These are phyloP conservation scores for Hemisphaericaspora xylofermentans DNA, from an alignment of 1,139 yeast genomes.

Conservation along the genomic window DNA sequence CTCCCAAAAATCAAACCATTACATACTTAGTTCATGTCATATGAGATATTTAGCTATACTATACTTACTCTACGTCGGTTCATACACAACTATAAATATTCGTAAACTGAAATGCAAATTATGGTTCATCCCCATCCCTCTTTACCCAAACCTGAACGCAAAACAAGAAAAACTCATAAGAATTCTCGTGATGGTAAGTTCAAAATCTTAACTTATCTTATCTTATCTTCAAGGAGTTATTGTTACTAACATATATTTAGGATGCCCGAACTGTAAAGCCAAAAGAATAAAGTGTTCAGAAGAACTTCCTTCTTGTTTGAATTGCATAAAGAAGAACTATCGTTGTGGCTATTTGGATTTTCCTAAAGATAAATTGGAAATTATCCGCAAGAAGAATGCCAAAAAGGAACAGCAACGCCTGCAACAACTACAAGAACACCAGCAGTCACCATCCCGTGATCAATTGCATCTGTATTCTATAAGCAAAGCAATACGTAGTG, in stretches of 20 bases:
- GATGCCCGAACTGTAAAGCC: constrained; percentile 46
- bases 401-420: constrained; percentile 14
- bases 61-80: no score
- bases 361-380: constrained; percentile 36
- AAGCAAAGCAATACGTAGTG: background rate
- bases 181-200: constrained; percentile 44
- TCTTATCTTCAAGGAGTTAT: no score
- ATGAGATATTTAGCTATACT: no score
- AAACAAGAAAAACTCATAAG: constrained; percentile 45
- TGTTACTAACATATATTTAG: constrained; percentile 10
- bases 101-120: constrained; percentile 1
- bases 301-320: constrained; percentile 42
- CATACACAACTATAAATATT: background rate
- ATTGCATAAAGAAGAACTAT: constrained; percentile 38
- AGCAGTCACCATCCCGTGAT: background rate
- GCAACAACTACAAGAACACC: background rate
- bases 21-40: no score
- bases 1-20: no score
- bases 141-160: constrained; percentile 23
- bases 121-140: constrained; percentile 1
- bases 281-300: constrained; percentile 47
- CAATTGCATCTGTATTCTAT: background rate
- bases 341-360: constrained; percentile 47
- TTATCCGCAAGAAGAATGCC: constrained; percentile 34
- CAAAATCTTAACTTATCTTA: no score